A percentile compares a stretch with the other conserved stretches of the same genome.
Evolutionary conservation across 768 basidiomycete genomes (phyloP).

Genomic region (Flagelloscypha sp.): DNA sequence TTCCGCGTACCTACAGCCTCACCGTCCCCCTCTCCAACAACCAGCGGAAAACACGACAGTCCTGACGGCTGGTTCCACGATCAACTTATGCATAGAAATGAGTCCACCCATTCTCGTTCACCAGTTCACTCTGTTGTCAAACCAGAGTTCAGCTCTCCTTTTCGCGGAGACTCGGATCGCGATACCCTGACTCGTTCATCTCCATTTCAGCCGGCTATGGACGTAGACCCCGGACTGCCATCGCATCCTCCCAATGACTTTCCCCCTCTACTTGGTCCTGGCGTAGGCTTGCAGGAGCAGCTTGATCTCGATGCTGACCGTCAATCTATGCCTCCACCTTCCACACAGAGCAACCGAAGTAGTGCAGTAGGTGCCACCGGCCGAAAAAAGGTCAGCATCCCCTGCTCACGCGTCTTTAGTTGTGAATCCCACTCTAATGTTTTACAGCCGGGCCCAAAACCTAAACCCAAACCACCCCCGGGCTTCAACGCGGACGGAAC

Average conservation of each 20-base stretch:
- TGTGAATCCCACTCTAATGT: neutral
- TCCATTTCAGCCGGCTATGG: constrained; percentile 1
- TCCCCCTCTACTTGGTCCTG: no score
- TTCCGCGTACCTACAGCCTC: constrained; percentile 1
- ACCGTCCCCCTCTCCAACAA: constrained; percentile 14
- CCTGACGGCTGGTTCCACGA: neutral
- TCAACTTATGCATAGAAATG: constrained; percentile 1
- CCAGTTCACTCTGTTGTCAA: no score
- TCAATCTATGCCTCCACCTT: constrained; percentile 54
- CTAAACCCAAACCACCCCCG: constrained; percentile 26
- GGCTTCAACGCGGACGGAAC: no score
- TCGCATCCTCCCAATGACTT: neutral
- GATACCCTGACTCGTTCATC: constrained; percentile 3
- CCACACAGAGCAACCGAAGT: constrained; percentile 6
- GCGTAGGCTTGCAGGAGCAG: constrained; percentile 8
- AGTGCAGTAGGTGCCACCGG: neutral
- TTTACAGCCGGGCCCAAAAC: constrained; percentile 21
- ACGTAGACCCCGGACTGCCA: constrained; percentile 1
- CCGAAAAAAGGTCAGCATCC: constrained; percentile 16
- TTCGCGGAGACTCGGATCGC: no score
- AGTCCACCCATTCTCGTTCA: constrained; percentile 1
- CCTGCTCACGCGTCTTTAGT: constrained; percentile 5
- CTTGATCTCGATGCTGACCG: constrained; percentile 27
- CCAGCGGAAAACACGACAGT: constrained; percentile 29
- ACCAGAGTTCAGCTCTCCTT: no score